Evolutionary conservation across 768 basidiomycete species (phyloP).

Genomic region (Phlegmacium glaucopus): DNA sequence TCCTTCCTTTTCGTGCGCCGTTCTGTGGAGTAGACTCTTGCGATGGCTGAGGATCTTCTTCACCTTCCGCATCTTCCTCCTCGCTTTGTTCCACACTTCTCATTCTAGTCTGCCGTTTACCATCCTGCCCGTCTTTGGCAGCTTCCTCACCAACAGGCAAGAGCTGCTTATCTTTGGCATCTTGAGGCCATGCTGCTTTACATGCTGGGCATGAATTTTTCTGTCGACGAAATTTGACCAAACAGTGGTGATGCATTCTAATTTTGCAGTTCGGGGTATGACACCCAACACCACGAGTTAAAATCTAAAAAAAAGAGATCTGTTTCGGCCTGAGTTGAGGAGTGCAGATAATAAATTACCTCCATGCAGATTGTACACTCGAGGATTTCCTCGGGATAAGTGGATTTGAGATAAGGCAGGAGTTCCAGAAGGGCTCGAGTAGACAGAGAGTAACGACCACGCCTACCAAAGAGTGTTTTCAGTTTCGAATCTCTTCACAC

Average conservation of each 20-base stretch:
- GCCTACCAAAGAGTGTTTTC: slow-evolving; percentile 29
- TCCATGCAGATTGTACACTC: slow-evolving; percentile 77
- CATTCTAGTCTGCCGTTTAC: slow-evolving; percentile 30
- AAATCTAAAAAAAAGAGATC: slow-evolving; percentile 36
- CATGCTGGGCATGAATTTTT: slow-evolving; percentile 55
- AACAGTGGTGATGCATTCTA: slow-evolving; percentile 65
- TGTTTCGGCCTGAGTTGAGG: not conserved
- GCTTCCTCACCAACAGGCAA: slow-evolving; percentile 68
- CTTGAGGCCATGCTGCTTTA: slow-evolving; percentile 53
- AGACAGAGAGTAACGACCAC: slow-evolving; percentile 73
- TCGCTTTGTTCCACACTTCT: slow-evolving; percentile 31
- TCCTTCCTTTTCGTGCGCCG: slow-evolving; percentile 6
- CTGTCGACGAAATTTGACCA: slow-evolving; percentile 41
- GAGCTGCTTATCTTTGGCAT: slow-evolving; percentile 43
- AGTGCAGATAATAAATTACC: slow-evolving; percentile 32
- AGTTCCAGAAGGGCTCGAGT: slow-evolving; percentile 75
- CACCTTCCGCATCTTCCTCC: slow-evolving; percentile 42
- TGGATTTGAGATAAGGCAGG: slow-evolving; percentile 64
- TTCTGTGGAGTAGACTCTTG: slow-evolving; percentile 23
- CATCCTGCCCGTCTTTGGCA: slow-evolving; percentile 56
- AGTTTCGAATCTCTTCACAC: slow-evolving; percentile 1
- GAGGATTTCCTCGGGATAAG: slow-evolving; percentile 64
- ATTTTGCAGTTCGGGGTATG: slow-evolving; percentile 56
- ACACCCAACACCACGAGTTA: slow-evolving; percentile 70
- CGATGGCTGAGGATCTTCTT: slow-evolving; percentile 29